Base-by-base conservation (phyloP, 148 eudicot species). In the Camellia lanceoleosa region DNA sequence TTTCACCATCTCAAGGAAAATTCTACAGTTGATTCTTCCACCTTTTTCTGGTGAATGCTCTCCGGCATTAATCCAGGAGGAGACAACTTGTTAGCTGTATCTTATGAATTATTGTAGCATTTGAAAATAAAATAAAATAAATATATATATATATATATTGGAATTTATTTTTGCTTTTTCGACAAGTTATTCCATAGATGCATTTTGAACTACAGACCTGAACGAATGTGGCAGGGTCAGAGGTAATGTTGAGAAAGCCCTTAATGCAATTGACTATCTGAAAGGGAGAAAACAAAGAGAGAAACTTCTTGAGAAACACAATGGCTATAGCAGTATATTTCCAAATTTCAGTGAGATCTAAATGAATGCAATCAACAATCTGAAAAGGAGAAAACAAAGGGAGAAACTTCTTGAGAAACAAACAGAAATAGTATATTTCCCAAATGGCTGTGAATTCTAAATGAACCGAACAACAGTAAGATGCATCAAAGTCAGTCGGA, bases 201-300 rank as follows among this genome's bases (percentile, higher is more conserved):
- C 70, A 66, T 38, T 46, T 42, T 16, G 63, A 49, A 82, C 16
- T 13, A 72, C 54, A 14, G 79, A 87, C 91, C 91, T 89, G 91
- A 76, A 84, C 73, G 65, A 89, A 87, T 54, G 92, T 89, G 56
- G 84, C 83, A 13, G 92, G 89, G 49, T 89, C 90, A 44, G 87
- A 76, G 44, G 88, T 19, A 11, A 89, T 87, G 71, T 87, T 84
- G 60, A 87, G 81, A 82, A 19, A 84, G 4, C 87, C 84, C 64
- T 76, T 82, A 55, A 89, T 85, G 88, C 87, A 74, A 78, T 89
- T 87, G 49, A 84, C 81, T 62, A 89, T 78, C 92, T 89, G 88
- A 43, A 79, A 44, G 69, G 47, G 23, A 67, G 47, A 60, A 66
- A 42, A 59, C 4, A 64, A 61, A 14, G 1, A 59, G 46, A 43